A percentile compares a stretch with the other conserved stretches of the same genome.
These are phyloP conservation scores for Elaphomyces granulatus DNA, from an alignment of 495 filamentous ascomycete genomes.

Conservation along the genomic window DNA sequence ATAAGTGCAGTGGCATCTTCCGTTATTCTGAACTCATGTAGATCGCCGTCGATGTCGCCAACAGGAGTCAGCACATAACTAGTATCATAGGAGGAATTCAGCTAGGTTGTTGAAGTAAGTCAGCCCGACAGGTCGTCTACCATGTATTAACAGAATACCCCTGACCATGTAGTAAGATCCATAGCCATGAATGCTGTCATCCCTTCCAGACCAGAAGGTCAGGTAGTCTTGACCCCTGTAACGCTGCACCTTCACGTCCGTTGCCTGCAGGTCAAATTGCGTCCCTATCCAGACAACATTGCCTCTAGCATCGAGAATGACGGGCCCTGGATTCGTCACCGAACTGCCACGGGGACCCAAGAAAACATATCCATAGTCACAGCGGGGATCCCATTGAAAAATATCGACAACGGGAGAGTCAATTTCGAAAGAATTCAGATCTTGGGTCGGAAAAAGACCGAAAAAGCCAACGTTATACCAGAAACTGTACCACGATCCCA, in stretches of 20 bases:
- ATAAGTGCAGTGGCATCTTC: constrained; percentile 35
- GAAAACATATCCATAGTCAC: constrained; percentile 29
- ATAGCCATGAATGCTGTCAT: constrained; percentile 32
- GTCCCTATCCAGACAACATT: constrained; percentile 33
- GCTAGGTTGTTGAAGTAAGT: constrained; percentile 16
- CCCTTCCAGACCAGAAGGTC: constrained; percentile 40
- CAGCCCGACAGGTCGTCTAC: neutral
- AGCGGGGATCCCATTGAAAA: constrained; percentile 17
- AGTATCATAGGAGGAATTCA: constrained; percentile 33
- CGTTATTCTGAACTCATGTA: constrained; percentile 36
- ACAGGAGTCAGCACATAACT: constrained; percentile 24
- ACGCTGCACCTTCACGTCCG: constrained; percentile 31
- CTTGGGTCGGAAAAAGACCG: no score
- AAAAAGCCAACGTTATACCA: no score
- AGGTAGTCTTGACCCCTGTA: constrained; percentile 33
- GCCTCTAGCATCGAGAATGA: constrained; percentile 32
- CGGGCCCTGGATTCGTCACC: no score
- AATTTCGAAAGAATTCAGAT: neutral
- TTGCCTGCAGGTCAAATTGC: no score
- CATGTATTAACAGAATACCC: neutral
- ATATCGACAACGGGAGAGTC: constrained; percentile 17
- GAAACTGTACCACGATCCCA: no score
- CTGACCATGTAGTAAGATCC: constrained; percentile 41
- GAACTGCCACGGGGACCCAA: constrained; percentile 31
- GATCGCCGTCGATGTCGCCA: constrained; percentile 19